A percentile compares a stretch with the other conserved stretches of the same genome.
Conservation (phyloP, 805 yeast species). For the Lachancea lanzarotensis region DNA sequence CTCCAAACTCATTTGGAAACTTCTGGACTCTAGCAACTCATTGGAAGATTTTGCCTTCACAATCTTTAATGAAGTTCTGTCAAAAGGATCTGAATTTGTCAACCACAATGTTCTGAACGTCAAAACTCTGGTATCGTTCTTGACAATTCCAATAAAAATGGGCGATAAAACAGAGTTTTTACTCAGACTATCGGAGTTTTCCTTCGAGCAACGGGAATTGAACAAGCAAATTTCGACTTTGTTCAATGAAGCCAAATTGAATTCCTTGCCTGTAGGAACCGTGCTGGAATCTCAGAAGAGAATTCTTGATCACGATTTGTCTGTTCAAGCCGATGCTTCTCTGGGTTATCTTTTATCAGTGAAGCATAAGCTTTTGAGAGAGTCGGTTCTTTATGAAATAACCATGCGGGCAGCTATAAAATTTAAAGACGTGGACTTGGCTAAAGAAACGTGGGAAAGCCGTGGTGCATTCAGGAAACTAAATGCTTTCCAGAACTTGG, state of each 20-base stretch:
- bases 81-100: constrained; percentile 14
- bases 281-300: too few species aligned
- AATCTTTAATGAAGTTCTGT: constrained; percentile 13
- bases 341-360: constrained; percentile 13
- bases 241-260: neutral
- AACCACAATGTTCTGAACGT: constrained; percentile 19
- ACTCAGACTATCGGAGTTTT: constrained; percentile 21
- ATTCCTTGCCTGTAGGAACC: neutral
- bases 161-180: constrained; percentile 23
- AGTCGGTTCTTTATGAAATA: constrained; percentile 48
- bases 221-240: neutral
- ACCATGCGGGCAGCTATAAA: constrained; percentile 62
- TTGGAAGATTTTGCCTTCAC: constrained; percentile 20
- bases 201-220: constrained; percentile 21
- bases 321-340: neutral
- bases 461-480: constrained; percentile 69
- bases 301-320: too few species aligned
- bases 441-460: constrained; percentile 66
- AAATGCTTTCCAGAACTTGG: constrained; percentile 42
- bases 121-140: constrained; percentile 18
- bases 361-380: constrained; percentile 35
- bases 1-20: constrained; percentile 38
- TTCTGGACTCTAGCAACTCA: constrained; percentile 33
- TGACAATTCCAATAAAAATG: constrained; percentile 26
- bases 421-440: constrained; percentile 49